These are phyloP conservation scores for Colletotrichum aenigma DNA, from an alignment of 2,329 filamentous ascomycete genomes.

Conservation along the genomic window DNA sequence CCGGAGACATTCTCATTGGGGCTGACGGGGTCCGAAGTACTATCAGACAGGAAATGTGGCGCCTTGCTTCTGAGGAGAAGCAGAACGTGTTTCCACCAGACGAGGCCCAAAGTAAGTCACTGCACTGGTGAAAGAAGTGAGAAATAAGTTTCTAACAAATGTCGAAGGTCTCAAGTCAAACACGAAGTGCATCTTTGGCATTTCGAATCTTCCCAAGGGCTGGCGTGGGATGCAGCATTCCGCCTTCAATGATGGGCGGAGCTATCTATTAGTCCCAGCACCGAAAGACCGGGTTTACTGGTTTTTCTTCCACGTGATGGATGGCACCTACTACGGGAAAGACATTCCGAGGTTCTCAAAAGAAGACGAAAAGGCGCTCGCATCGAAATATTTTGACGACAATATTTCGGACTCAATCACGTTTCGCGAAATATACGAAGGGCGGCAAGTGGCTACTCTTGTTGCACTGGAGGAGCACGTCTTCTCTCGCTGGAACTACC, in stretches of 20 bases:
- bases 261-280: neutral
- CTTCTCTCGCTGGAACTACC: constrained; percentile 39
- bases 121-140: too few relatives aligned
- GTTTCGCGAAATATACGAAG: constrained; percentile 32
- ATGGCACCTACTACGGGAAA: constrained; percentile 27
- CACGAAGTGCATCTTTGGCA: constrained; percentile 39
- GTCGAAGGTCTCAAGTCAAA: neutral
- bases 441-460: constrained; percentile 28
- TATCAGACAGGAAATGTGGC: constrained; percentile 33
- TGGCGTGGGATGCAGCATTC: neutral
- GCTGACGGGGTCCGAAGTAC: constrained; percentile 44
- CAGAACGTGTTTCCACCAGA: neutral
- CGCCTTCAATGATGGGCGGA: neutral
- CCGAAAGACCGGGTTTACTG: constrained; percentile 34
- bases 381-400: constrained; percentile 20
- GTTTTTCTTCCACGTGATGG: constrained; percentile 35
- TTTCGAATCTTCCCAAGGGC: constrained; percentile 27
- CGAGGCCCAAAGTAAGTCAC: constrained; percentile 14
- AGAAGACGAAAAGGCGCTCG: constrained; percentile 32
- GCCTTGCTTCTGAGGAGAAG: constrained; percentile 2
- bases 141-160: neutral
- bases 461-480: constrained; percentile 25
- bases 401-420: constrained; percentile 26
- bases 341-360: constrained; percentile 36
- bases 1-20: constrained; percentile 40